Evolutionary conservation across 2,329 filamentous ascomycete species (phyloP).

Genomic region (Clonostachys sp.): DNA sequence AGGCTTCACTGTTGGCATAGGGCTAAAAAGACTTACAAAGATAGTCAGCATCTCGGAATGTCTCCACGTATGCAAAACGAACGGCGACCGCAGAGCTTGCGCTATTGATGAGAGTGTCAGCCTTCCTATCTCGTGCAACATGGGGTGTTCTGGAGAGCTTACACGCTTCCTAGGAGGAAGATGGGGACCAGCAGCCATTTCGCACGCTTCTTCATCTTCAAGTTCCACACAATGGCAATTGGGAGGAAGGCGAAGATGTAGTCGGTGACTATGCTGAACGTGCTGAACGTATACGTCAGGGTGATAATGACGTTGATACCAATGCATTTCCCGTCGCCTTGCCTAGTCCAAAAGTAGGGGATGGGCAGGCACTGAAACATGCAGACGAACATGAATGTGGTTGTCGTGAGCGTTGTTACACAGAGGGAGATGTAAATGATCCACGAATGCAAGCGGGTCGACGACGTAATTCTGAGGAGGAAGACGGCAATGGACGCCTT

Average conservation of each 20-base stretch:
- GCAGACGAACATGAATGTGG: slow-evolving; percentile 32
- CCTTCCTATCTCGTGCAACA: no score
- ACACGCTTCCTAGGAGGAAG: slow-evolving; percentile 51
- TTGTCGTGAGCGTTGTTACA: slow-evolving; percentile 26
- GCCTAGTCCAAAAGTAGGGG: slow-evolving; percentile 32
- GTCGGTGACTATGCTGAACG: slow-evolving; percentile 41
- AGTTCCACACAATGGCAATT: slow-evolving; percentile 45
- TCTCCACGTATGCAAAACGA: slow-evolving; percentile 29
- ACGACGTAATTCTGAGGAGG: slow-evolving; percentile 30
- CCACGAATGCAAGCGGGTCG: slow-evolving; percentile 20
- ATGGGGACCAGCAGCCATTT: slow-evolving; percentile 48
- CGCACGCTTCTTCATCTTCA: slow-evolving; percentile 47
- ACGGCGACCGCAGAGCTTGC: slow-evolving; percentile 38
- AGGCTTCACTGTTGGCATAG: not conserved
- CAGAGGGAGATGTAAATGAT: slow-evolving; percentile 27
- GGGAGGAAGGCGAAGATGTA: slow-evolving; percentile 47
- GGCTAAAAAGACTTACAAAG: slow-evolving; percentile 26
- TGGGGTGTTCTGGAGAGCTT: slow-evolving; percentile 7
- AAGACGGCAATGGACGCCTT: slow-evolving; percentile 38
- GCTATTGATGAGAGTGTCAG: slow-evolving; percentile 11
- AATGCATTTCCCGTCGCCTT: slow-evolving; percentile 27
- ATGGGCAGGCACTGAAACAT: slow-evolving; percentile 33
- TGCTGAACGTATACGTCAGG: slow-evolving; percentile 48
- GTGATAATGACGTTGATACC: slow-evolving; percentile 38
- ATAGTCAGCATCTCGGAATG: slow-evolving; percentile 32